Evolutionary conservation across 2,329 filamentous ascomycete genomes (phyloP).

Genomic region (Xylariaceae sp.): DNA sequence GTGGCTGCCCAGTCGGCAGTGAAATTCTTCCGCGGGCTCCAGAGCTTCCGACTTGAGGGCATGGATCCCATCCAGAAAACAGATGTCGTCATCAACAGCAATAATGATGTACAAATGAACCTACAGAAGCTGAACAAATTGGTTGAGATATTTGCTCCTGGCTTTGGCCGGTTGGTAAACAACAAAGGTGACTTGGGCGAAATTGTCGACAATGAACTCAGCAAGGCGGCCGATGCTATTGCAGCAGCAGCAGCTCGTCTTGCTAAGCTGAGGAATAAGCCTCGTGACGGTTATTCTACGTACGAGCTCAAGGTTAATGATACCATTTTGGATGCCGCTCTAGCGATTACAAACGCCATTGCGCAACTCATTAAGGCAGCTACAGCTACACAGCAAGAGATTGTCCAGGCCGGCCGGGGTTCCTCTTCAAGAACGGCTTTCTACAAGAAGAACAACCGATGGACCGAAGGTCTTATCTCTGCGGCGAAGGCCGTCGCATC

Average conservation of each 20-base stretch:
- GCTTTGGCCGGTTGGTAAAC: conserved; percentile 79
- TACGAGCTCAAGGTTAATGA: conserved; percentile 98
- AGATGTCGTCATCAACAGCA: conserved; percentile 96
- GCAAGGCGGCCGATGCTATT: conserved; percentile 93
- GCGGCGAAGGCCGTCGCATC: conserved; percentile 94
- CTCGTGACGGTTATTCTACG: conserved; percentile 92
- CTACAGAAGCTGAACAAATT: conserved; percentile 93
- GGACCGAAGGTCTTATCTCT: conserved; percentile 97
- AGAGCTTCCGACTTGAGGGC: conserved; percentile 91
- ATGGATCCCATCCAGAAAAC: conserved; percentile 92
- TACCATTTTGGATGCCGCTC: conserved; percentile 89
- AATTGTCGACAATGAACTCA: conserved; percentile 88
- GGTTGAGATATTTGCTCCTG: conserved; percentile 89
- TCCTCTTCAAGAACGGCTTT: conserved; percentile 89
- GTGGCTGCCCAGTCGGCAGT: conserved; percentile 87
- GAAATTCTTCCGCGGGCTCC: conserved; percentile 91
- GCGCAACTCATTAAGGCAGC: conserved; percentile 94
- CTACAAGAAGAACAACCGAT: conserved; percentile 99
- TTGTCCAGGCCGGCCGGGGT: conserved; percentile 90
- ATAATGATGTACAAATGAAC: conserved; percentile 93
- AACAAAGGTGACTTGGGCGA: conserved; percentile 88
- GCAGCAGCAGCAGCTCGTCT: conserved; percentile 89
- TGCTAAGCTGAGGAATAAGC: conserved; percentile 93
- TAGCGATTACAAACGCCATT: conserved; percentile 93
- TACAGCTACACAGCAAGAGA: conserved; percentile 91